Evolutionary conservation across 768 basidiomycete genomes (phyloP), one percentile per base, ranked within the genome.

Genomic region (Termitomyces sp.): DNA sequence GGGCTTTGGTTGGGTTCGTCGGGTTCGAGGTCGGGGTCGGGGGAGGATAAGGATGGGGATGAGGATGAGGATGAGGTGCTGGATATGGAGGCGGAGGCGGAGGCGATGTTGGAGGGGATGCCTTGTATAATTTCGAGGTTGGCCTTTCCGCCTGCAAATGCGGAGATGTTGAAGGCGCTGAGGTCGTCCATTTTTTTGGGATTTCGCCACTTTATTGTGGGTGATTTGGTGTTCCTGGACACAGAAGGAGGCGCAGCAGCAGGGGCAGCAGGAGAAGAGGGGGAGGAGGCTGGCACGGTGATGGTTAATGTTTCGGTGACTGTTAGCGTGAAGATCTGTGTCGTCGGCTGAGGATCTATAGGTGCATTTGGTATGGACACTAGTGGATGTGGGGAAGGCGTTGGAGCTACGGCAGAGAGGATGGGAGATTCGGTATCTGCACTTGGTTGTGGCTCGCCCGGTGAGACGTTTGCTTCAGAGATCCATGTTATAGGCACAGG

Each of bases 131-230:
- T 74, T 55, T 76, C 75, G 60, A 90, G 70, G 70, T 90, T 91
- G 35, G 76, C 64, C 63, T 76, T 65, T 0, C 85, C 86, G 50
- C 78, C 80, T 0, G 85, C 76, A 68, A 87, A 88, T 55, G 78
- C 68, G 12, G 82, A 78, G 62, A 90, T 70, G 52, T 83, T 82
- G 79, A 90, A 91, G 3, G 82, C 65, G 39, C 77, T 72, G 32
- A 92, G 77, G 68, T 90, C 82, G 0, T 81, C 79, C 77, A 90
- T 83, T 22, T 78, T 72, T 0, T 75, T 63, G 0, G 88, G 85
- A 5, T 76, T 72, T 1, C 74, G 57, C 90, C 89, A 91, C n/a
- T 71, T 62, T 3, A 70, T 69, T 53, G 58, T 44, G 70, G 58
- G 59, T 48, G 6, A 55, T 8, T 9, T 64, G 54, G 15, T 5